Evolutionary conservation across 345 rosid species (phyloP).

Genomic region (Anacardium occidentale): DNA sequence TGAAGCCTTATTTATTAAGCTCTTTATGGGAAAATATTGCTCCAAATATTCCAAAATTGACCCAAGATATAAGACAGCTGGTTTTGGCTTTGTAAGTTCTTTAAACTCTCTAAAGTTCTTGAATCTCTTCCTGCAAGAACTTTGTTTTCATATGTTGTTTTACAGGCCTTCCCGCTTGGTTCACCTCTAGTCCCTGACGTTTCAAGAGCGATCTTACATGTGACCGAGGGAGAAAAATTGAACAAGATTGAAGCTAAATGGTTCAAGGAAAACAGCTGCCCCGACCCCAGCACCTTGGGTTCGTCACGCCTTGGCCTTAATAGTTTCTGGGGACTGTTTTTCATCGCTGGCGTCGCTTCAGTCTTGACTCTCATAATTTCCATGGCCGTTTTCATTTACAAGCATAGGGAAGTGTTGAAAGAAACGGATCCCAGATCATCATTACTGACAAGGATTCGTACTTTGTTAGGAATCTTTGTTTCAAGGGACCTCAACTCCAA

Average conservation of each 20-base stretch:
- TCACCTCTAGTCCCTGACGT: slow-evolving; percentile 45
- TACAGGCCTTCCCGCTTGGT: slow-evolving; percentile 40
- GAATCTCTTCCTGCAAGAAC: no score
- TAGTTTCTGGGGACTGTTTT: slow-evolving; percentile 47
- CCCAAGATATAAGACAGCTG: slow-evolving; percentile 27
- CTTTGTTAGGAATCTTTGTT: slow-evolving; percentile 25
- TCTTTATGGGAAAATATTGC: slow-evolving; percentile 40
- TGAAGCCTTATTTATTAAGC: slow-evolving; percentile 34
- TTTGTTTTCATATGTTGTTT: not conserved
- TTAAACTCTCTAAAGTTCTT: not conserved
- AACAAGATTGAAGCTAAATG: slow-evolving; percentile 29
- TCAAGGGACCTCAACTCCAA: slow-evolving; percentile 34
- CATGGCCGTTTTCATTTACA: slow-evolving; percentile 17
- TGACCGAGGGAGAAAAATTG: slow-evolving; percentile 31
- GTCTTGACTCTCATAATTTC: slow-evolving; percentile 26
- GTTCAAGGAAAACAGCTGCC: slow-evolving; percentile 26
- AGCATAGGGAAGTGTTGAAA: slow-evolving; percentile 7
- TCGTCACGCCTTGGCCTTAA: slow-evolving; percentile 35
- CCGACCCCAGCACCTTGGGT: slow-evolving; percentile 16
- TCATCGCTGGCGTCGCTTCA: slow-evolving; percentile 32
- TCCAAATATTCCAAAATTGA: slow-evolving; percentile 33
- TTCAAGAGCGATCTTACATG: slow-evolving; percentile 41
- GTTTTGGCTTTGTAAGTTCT: slow-evolving; percentile 47
- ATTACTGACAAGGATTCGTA: slow-evolving; percentile 20
- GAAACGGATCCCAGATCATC: slow-evolving; percentile 22